Percentiles rank a stretch among this genome's conserved stretches.
Evolutionary conservation across 306 rosid genomes (phyloP).

Genomic region (Prunus persica): DNA sequence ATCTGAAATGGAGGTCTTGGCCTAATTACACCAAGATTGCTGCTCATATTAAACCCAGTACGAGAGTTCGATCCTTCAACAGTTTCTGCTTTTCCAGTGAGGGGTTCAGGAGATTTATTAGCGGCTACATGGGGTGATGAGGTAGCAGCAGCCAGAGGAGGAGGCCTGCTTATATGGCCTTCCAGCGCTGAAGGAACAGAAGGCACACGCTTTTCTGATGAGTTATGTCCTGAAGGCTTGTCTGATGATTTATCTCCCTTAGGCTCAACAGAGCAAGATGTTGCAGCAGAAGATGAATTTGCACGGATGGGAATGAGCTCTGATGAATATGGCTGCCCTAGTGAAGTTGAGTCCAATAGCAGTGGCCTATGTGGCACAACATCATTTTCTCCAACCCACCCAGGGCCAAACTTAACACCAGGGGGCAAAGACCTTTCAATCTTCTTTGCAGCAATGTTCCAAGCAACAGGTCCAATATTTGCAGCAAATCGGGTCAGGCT

Average conservation of each 20-base stretch:
- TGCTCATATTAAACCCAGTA: conserved; percentile 27
- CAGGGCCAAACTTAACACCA: conserved; percentile 54
- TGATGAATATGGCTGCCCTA: conserved; percentile 26
- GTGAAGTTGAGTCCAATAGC: conserved; percentile 15
- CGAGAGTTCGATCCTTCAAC: conserved; percentile 34
- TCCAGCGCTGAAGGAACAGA: conserved; percentile 22
- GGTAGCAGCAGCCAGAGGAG: conserved; percentile 25
- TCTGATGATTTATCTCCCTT: conserved; percentile 26
- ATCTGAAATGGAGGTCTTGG: conserved; percentile 38
- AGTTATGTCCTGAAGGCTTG: conserved; percentile 27
- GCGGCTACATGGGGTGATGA: conserved; percentile 21
- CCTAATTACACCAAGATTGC: conserved; percentile 31
- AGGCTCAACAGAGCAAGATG: conserved; percentile 22
- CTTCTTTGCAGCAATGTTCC: conserved; percentile 55
- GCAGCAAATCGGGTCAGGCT: conserved; percentile 68
- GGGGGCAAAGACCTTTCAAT: conserved; percentile 45
- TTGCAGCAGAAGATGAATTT: conserved; percentile 20
- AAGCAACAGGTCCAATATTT: conserved; percentile 47
- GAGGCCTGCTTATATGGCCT: conserved; percentile 28
- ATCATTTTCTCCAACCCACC: conserved; percentile 70
- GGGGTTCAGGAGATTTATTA: conserved; percentile 28
- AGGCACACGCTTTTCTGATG: conserved; percentile 28
- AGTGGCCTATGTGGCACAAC: conserved; percentile 24
- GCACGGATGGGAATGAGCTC: conserved; percentile 21
- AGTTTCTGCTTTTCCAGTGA: conserved; percentile 26